Evolutionary conservation across 2,329 filamentous ascomycete genomes (phyloP).

Genomic region (Ceratocystis papillata): DNA sequence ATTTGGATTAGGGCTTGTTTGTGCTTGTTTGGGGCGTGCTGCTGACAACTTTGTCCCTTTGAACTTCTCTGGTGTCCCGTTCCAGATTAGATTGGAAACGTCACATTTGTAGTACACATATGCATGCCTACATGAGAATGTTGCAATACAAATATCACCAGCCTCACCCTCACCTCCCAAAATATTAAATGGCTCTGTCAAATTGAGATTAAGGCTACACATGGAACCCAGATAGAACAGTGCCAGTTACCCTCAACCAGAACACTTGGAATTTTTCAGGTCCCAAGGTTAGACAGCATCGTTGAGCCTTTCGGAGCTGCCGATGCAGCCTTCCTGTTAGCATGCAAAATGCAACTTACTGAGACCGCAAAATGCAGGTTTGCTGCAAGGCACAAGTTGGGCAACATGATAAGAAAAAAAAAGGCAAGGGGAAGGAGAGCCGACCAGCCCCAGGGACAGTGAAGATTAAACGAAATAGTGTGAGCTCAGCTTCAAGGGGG

Average conservation of each 20-base stretch:
- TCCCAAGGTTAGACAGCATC: neutral
- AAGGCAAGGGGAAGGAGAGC: too few relatives aligned
- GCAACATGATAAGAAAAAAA: neutral
- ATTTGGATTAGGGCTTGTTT: neutral
- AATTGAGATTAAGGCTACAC: neutral
- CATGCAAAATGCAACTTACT: neutral
- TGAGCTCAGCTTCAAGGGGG: neutral
- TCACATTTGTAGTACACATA: constrained; percentile 6
- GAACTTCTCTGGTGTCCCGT: constrained; percentile 3
- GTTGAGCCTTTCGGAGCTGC: constrained; percentile 8
- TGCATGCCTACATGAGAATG: neutral
- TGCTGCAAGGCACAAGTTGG: constrained; percentile 12
- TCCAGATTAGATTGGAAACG: constrained; percentile 3
- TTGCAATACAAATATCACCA: neutral
- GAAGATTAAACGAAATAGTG: neutral
- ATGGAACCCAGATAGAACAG: neutral
- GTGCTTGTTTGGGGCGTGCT: neutral
- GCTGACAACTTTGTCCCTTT: neutral
- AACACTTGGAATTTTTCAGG: neutral
- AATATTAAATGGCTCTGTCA: too few relatives aligned
- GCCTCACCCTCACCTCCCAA: neutral
- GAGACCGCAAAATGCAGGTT: constrained; percentile 8
- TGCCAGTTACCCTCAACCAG: neutral
- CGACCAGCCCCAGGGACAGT: neutral
- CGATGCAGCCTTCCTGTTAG: constrained; percentile 15